These are phyloP conservation scores for Saccharomycodes ludwigii DNA, from an alignment of 805 yeast species.

Conservation along the genomic window DNA sequence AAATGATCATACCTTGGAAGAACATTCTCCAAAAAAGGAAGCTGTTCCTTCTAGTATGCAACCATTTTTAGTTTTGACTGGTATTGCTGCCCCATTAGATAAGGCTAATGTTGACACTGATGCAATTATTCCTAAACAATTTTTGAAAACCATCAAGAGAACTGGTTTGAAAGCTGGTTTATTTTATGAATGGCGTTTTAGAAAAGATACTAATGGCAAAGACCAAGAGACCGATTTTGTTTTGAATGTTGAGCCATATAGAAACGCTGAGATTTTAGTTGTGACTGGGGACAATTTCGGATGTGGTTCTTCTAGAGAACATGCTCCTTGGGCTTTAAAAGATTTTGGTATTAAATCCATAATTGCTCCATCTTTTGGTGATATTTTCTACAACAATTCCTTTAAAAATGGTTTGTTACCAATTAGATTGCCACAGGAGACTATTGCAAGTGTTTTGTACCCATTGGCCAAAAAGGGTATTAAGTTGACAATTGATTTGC, in stretches of 20 bases:
- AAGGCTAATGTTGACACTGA: constrained; percentile 96
- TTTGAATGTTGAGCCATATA: constrained; percentile 75
- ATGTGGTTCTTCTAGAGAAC: constrained; percentile 98
- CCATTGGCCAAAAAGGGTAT: constrained; percentile 70
- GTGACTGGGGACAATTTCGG: constrained; percentile 97
- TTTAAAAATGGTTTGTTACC: constrained; percentile 93
- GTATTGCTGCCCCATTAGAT: constrained; percentile 88
- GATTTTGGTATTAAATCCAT: constrained; percentile 94
- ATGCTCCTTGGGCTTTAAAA: constrained; percentile 98
- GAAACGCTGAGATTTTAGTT: constrained; percentile 66
- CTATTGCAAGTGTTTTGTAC: constrained; percentile 55
- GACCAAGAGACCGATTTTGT: constrained; percentile 81
- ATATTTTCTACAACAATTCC: constrained; percentile 94
- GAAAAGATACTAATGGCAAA: constrained; percentile 54
- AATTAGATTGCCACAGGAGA: constrained; percentile 74
- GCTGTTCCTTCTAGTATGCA: constrained; percentile 38
- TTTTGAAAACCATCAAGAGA: constrained; percentile 93
- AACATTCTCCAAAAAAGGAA: constrained; percentile 22
- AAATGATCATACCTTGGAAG: constrained; percentile 28
- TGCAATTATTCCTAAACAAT: constrained; percentile 97
- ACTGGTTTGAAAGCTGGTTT: constrained; percentile 84
- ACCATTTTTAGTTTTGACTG: constrained; percentile 60
- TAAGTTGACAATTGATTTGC: constrained; percentile 68
- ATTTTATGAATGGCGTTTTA: constrained; percentile 82
- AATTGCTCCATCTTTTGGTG: constrained; percentile 97